Conservation (phyloP, 805 yeast genomes). For the Wickerhamiella dianesei region DNA sequence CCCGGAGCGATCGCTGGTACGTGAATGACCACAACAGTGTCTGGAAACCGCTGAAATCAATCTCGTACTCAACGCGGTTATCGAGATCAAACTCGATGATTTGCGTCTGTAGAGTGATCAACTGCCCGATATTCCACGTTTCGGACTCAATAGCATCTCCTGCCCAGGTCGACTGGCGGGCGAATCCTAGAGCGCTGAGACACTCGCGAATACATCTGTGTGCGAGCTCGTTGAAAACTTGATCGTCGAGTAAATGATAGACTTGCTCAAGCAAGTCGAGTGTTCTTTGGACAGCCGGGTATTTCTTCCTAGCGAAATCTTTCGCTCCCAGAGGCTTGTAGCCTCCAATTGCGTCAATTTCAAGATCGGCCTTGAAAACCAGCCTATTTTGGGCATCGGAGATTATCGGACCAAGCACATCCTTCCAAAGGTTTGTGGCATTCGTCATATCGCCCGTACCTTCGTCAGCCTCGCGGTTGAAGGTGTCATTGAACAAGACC, state of each 20-base stretch:
- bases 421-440: constrained; percentile 30
- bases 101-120: constrained; percentile 56
- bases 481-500: constrained; percentile 9
- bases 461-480: constrained; percentile 1
- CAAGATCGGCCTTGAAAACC: constrained; percentile 63
- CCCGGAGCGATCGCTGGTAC: constrained; percentile 17
- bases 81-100: constrained; percentile 70
- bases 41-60: constrained; percentile 70
- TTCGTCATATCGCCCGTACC: not conserved
- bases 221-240: constrained; percentile 76
- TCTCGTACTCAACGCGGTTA: constrained; percentile 46
- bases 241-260: constrained; percentile 61
- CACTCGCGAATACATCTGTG: constrained; percentile 75
- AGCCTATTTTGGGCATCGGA: constrained; percentile 70
- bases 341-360: constrained; percentile 48
- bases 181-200: constrained; percentile 33
- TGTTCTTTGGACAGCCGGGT: constrained; percentile 27
- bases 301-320: constrained; percentile 33
- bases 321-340: constrained; percentile 49
- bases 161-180: constrained; percentile 2
- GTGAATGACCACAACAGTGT: constrained; percentile 31
- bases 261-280: constrained; percentile 59
- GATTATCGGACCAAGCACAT: constrained; percentile 53
- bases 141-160: constrained; percentile 37
- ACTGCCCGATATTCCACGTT: constrained; percentile 56